Evolutionary conservation across 345 rosid genomes (phyloP).

Genomic region (Anacardium occidentale): DNA sequence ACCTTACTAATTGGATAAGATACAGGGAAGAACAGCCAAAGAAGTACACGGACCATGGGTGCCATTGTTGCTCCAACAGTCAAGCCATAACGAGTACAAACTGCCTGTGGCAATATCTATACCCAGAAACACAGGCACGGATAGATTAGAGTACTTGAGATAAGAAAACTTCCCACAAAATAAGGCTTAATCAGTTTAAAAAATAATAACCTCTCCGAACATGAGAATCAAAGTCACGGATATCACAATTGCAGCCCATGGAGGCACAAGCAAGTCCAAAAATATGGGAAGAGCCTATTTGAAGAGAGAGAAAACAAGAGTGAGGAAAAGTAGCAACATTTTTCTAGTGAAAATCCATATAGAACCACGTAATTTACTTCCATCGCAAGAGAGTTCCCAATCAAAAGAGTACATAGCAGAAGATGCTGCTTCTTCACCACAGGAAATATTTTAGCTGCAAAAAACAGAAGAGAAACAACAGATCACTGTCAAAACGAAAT

Average conservation of each 20-base stretch:
- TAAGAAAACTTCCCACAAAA: background rate
- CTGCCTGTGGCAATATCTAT: slow-evolving; percentile 90
- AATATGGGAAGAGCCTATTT: slow-evolving; percentile 79
- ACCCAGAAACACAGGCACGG: slow-evolving; percentile 12
- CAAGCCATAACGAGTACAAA: slow-evolving; percentile 87
- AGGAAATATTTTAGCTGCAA: slow-evolving; percentile 80
- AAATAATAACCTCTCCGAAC: slow-evolving; percentile 77
- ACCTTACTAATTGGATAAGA: slow-evolving; percentile 98
- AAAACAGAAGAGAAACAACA: background rate
- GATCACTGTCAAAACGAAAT: background rate
- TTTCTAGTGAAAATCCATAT: background rate
- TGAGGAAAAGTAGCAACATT: background rate
- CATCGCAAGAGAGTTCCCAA: slow-evolving; percentile 92
- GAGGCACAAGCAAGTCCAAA: slow-evolving; percentile 80
- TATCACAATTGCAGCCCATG: slow-evolving; percentile 70
- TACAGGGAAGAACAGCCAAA: slow-evolving; percentile 68
- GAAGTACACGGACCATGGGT: slow-evolving; percentile 75
- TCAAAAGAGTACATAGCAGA: slow-evolving; percentile 83
- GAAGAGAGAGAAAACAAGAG: slow-evolving; percentile 12
- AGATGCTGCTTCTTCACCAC: slow-evolving; percentile 97
- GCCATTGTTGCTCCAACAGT: slow-evolving; percentile 85
- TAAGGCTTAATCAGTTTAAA: background rate
- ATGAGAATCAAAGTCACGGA: slow-evolving; percentile 82
- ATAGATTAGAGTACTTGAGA: background rate
- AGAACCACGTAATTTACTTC: slow-evolving; percentile 50